phyloP scores from a whole-genome alignment of 441 rosid species.

The Jatropha podagrica region DNA sequence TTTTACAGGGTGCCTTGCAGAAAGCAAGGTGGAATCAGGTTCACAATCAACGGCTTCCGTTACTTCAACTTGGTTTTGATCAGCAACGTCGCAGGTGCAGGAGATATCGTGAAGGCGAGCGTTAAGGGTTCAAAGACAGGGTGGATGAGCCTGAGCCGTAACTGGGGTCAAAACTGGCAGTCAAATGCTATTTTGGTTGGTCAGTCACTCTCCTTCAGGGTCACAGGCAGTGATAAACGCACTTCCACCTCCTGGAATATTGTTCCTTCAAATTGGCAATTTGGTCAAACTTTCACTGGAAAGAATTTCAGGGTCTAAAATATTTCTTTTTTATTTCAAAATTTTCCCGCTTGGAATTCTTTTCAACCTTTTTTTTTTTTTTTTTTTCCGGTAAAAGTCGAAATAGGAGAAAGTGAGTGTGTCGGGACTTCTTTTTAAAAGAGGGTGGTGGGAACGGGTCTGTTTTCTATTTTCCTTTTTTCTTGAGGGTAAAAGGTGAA shows the following conservation, averaged over 20 bases:
- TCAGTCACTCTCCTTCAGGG: conserved; percentile 54
- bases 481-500: conserved; percentile 7
- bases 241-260: conserved; percentile 55
- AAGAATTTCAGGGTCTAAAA: conserved; percentile 48
- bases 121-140: conserved; percentile 44
- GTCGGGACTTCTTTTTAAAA: background rate
- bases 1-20: conserved; percentile 43
- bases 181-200: conserved; percentile 45
- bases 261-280: conserved; percentile 51
- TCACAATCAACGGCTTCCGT: conserved; percentile 49
- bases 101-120: conserved; percentile 44
- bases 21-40: conserved; percentile 51
- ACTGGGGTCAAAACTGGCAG: conserved; percentile 69
- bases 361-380: background rate
- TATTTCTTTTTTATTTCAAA: background rate
- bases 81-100: conserved; percentile 63
- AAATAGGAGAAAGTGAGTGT: background rate
- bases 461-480: background rate
- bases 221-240: conserved; percentile 49
- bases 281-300: conserved; percentile 52
- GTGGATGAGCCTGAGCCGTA: conserved; percentile 53
- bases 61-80: conserved; percentile 53
- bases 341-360: background rate
- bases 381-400: background rate
- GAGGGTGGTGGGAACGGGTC: conserved; percentile 13